phyloP scores from a whole-genome alignment of 768 basidiomycete genomes.

The Tephrocybe sp. region DNA sequence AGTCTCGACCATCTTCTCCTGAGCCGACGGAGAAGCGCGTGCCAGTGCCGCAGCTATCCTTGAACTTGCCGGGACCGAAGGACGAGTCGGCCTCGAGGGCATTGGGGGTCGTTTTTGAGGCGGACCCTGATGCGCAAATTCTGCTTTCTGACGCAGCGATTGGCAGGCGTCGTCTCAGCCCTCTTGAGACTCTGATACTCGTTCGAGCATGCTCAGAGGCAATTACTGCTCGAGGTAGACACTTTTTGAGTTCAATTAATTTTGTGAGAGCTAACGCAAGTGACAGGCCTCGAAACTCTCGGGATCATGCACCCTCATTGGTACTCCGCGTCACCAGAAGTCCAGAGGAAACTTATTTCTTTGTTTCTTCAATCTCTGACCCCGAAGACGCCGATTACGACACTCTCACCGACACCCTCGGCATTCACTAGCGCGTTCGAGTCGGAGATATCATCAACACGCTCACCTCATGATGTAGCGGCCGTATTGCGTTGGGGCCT shows the following conservation, averaged over 20 bases:
- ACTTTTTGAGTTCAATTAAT: slow-evolving; percentile 2
- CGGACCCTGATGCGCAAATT: slow-evolving; percentile 48
- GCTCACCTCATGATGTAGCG: slow-evolving; percentile 75
- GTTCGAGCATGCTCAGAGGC: slow-evolving; percentile 69
- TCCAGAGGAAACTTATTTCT: slow-evolving; percentile 70
- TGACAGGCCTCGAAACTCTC: slow-evolving; percentile 72
- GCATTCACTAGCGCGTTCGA: slow-evolving; percentile 55
- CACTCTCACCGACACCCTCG: slow-evolving; percentile 51
- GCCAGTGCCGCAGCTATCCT: slow-evolving; percentile 56
- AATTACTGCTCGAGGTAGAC: slow-evolving; percentile 64
- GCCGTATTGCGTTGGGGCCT: slow-evolving; percentile 81
- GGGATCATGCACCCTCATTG: slow-evolving; percentile 87
- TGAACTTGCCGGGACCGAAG: slow-evolving; percentile 58
- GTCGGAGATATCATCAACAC: slow-evolving; percentile 62
- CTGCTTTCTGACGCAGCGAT: slow-evolving; percentile 54
- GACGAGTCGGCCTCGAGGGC: slow-evolving; percentile 45
- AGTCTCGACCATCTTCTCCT: slow-evolving; percentile 39
- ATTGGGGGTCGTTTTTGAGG: slow-evolving; percentile 60
- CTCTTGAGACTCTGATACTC: slow-evolving; percentile 61
- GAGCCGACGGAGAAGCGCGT: slow-evolving; percentile 34
- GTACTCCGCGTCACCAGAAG: slow-evolving; percentile 69
- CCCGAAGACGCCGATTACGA: slow-evolving; percentile 42
- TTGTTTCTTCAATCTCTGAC: slow-evolving; percentile 69
- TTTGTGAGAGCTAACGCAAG: slow-evolving; percentile 10
- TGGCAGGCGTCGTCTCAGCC: slow-evolving; percentile 57